phyloP scores from a whole-genome alignment of 2,329 filamentous ascomycete genomes.

The Ramularia collo-cygni region DNA sequence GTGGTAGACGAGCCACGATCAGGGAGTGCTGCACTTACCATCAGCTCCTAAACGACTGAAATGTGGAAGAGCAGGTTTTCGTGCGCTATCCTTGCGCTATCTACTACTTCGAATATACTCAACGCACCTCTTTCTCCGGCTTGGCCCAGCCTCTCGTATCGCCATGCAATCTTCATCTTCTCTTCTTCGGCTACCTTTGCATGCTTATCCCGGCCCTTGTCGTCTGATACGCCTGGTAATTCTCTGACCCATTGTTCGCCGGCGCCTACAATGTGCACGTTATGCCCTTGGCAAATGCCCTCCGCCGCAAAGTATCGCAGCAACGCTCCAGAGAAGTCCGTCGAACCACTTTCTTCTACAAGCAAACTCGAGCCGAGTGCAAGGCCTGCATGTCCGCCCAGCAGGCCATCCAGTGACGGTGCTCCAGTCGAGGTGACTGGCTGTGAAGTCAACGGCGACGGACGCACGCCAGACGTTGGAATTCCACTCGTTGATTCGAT shows the following conservation, averaged over 20 bases:
- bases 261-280: conserved; percentile 76
- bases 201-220: conserved; percentile 34
- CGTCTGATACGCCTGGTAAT: conserved; percentile 62
- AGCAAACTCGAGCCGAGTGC: conserved; percentile 74
- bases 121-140: conserved; percentile 60
- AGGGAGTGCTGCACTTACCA: conserved; percentile 26
- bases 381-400: conserved; percentile 81
- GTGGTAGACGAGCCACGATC: conserved; percentile 15
- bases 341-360: conserved; percentile 83
- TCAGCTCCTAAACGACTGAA: conserved; percentile 11
- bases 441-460: conserved; percentile 82
- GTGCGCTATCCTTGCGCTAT: conserved; percentile 3
- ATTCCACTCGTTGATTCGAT: background rate
- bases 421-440: conserved; percentile 88
- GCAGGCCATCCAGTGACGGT: conserved; percentile 70
- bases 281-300: conserved; percentile 83
- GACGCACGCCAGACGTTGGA: conserved; percentile 55
- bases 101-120: conserved; percentile 4
- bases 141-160: conserved; percentile 79
- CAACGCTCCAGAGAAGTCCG: conserved; percentile 81
- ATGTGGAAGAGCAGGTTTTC: background rate
- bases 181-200: conserved; percentile 44
- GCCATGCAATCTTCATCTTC: conserved; percentile 98
- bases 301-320: conserved; percentile 88
- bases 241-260: conserved; percentile 75